Conservation (phyloP, 331 rosid species). For the Ulmus americana region DNA sequence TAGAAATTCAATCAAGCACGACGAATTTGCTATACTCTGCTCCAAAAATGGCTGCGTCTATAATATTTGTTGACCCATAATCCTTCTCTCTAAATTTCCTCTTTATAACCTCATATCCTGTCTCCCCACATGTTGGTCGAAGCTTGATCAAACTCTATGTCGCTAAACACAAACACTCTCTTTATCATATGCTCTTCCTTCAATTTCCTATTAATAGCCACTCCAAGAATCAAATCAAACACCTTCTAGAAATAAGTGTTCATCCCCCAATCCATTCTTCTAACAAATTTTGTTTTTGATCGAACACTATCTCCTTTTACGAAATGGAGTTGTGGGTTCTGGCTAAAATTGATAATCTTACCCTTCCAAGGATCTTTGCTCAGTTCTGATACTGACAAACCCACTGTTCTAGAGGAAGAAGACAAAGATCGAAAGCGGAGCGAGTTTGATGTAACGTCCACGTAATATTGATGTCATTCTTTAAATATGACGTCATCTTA, state of each 20-base stretch:
- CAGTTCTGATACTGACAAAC: conserved; percentile 60
- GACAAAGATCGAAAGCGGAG: too few species aligned
- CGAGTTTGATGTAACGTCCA: too few species aligned
- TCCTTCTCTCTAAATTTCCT: too few species aligned
- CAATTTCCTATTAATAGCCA: conserved; percentile 49
- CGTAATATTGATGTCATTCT: too few species aligned
- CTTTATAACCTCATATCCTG: too few species aligned
- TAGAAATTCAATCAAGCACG: too few species aligned
- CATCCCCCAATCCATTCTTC: conserved; percentile 29
- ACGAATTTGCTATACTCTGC: too few species aligned
- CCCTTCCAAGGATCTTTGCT: conserved; percentile 66
- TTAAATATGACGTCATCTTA: too few species aligned
- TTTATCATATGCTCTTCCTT: conserved; percentile 48
- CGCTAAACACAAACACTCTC: conserved; percentile 62
- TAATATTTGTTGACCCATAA: too few species aligned
- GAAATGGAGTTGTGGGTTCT: conserved; percentile 42
- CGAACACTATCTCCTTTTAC: conserved; percentile 32
- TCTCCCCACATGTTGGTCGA: conserved; percentile 3
- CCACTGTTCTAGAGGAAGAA: too few species aligned
- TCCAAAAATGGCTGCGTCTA: too few species aligned
- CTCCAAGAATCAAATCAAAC: conserved; percentile 45
- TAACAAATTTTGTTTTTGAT: conserved; percentile 33
- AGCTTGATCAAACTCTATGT: conserved; percentile 63
- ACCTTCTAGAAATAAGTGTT: conserved; percentile 54
- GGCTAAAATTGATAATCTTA: conserved; percentile 44